Percentiles rank a stretch among this genome's conserved stretches.
Conservation (phyloP, 2,329 filamentous ascomycete species). For the Teratosphaeria epicoccoides region DNA sequence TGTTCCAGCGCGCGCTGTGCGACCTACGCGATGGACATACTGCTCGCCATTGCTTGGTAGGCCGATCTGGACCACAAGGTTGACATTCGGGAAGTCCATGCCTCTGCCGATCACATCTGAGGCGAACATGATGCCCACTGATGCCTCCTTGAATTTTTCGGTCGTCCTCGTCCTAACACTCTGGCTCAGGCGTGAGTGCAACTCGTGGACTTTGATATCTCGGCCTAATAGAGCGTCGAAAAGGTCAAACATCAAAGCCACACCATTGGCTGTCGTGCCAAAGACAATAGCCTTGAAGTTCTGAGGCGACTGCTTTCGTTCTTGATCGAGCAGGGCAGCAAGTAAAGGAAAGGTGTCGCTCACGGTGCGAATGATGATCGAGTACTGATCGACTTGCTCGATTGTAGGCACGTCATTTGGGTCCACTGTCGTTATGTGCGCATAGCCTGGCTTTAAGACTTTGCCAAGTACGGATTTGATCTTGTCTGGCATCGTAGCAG, state of each 20-base stretch:
- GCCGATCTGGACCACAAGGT: conserved; percentile 71
- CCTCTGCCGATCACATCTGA: conserved; percentile 79
- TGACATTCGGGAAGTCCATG: conserved; percentile 96
- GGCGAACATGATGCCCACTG: conserved; percentile 42
- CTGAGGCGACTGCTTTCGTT: conserved; percentile 28
- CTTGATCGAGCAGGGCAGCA: conserved; percentile 35
- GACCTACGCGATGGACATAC: conserved; percentile 89
- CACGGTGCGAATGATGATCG: conserved; percentile 29
- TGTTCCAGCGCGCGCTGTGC: conserved; percentile 82
- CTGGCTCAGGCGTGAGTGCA: conserved; percentile 37
- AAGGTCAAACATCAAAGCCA: conserved; percentile 32
- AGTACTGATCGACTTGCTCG: conserved; percentile 40
- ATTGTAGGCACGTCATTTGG: conserved; percentile 36
- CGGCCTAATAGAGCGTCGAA: conserved; percentile 26
- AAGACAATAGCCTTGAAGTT: conserved; percentile 39
- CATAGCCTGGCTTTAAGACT: conserved; percentile 34
- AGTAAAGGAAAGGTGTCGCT: conserved; percentile 37
- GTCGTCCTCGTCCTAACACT: conserved; percentile 33
- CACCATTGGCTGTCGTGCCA: conserved; percentile 37
- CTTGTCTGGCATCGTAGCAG: conserved; percentile 35
- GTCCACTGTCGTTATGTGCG: conserved; percentile 35
- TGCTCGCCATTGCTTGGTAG: conserved; percentile 42
- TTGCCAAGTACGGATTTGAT: conserved; percentile 36
- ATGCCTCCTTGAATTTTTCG: conserved; percentile 34
- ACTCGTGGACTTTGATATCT: conserved; percentile 30